Conservation (phyloP, 352 stramenopile genomes). For the Globisporangium spiculum region DNA sequence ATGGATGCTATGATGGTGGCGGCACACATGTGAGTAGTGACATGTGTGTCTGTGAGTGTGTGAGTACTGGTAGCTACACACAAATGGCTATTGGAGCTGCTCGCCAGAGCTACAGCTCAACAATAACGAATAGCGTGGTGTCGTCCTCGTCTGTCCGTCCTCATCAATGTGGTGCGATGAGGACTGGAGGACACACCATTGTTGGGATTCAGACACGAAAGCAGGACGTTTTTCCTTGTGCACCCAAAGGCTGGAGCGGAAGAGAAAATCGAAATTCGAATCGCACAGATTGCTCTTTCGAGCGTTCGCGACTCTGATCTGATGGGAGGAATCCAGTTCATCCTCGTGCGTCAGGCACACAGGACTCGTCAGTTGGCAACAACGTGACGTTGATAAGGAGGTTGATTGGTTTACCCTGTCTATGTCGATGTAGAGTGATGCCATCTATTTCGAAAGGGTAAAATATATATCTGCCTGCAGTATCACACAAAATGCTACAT, state of each 20-base stretch:
- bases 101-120: too few relatives aligned
- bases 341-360: conserved; percentile 4
- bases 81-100: too few relatives aligned
- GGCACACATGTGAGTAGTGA: background rate
- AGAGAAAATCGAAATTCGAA: background rate
- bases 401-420: background rate
- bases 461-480: background rate
- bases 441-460: background rate
- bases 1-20: background rate
- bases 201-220: too few relatives aligned
- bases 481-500: background rate
- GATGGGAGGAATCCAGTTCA: background rate
- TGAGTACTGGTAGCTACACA: too few relatives aligned
- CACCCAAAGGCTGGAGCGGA: background rate
- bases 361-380: background rate
- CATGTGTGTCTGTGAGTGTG: too few relatives aligned
- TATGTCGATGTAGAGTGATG: too few relatives aligned
- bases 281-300: background rate
- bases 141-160: background rate
- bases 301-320: background rate
- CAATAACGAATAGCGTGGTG: background rate
- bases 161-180: too few relatives aligned
- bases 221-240: background rate
- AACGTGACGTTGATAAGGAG: background rate
- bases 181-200: too few relatives aligned